Base-by-base conservation (phyloP, 768 basidiomycete genomes). In the Mycena leptocephala region DNA sequence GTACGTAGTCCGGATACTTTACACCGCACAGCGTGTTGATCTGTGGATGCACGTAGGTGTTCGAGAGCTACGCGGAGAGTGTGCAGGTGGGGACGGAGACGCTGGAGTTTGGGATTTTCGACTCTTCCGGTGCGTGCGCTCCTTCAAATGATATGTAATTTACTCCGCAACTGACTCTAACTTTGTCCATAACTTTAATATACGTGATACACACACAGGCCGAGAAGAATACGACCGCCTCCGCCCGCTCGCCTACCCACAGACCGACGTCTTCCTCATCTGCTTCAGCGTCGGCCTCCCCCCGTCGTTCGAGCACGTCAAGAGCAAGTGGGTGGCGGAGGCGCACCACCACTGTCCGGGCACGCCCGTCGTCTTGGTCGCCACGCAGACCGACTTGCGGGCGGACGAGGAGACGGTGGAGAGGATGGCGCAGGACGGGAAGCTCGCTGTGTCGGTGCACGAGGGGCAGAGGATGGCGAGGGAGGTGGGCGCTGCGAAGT, bases 281-380 rank as follows among this genome's bases (percentile, higher is more conserved):
- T 99, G 98, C 88, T 99, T 99, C 90, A 97, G 96, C 83, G 98
- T 99, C 80, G 98, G 97, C 46, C 97, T 95, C 16, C 98, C 97
- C 6, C 97, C 98, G 37, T 98, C 97, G 59, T 99, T 98, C 83
- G 98, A 99, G 87, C 99, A 99, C 94, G 97, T 99, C 81, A 99
- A 98, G 92, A 97, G 99, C 88, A 99, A 99, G 85, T 99, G 98
- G 98, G 98, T 99, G 91, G 98, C 98, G 5, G 98, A 99, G 88
- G 97, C 99, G 67, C 97, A 97, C 84, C 98, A 99, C 84, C 98
- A 99, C 83, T 99, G 98, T 90, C 98, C 98, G 18, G 98, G 98
- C 66, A 97, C 99, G 71, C 97, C 98, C 78, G 98, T 97, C 91
- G 92, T 99, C 82, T 98, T 99, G 82, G 98, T 99, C 70, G 98